These are phyloP conservation scores for Daldinia sp. DNA, from an alignment of 2,329 filamentous ascomycete genomes.

Conservation along the genomic window DNA sequence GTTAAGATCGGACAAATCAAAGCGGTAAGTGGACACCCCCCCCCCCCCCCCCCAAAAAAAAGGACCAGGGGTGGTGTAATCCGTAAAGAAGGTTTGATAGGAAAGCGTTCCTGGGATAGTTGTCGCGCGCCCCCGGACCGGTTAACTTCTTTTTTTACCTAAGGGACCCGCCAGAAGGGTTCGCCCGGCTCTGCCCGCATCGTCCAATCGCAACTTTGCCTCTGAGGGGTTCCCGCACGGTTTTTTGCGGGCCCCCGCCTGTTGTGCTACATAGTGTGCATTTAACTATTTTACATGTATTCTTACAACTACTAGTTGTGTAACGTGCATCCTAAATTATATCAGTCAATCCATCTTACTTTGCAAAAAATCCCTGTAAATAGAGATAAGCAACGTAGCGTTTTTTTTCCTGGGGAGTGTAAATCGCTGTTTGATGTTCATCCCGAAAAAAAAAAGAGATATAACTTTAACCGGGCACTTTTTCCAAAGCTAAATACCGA, in stretches of 20 bases:
- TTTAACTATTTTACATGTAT: background rate
- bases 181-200: slow-evolving; percentile 31
- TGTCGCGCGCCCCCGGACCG: slow-evolving; percentile 6
- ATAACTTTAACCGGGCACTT: background rate
- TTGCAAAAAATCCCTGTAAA: background rate
- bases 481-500: background rate
- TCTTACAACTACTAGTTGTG: too few relatives aligned
- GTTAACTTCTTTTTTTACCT: background rate
- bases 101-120: slow-evolving; percentile 5
- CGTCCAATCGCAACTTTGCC: slow-evolving; percentile 37
- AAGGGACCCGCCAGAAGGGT: slow-evolving; percentile 28
- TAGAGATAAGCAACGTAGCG: too few relatives aligned
- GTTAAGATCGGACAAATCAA: slow-evolving; percentile 26
- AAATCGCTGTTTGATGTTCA: background rate
- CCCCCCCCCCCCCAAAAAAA: too few relatives aligned
- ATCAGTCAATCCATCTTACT: background rate
- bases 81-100: background rate
- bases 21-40: slow-evolving; percentile 27
- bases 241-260: slow-evolving; percentile 18
- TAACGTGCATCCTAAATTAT: background rate
- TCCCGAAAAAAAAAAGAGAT: background rate
- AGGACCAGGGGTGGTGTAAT: too few relatives aligned
- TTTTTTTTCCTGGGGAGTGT: too few relatives aligned
- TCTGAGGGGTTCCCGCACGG: slow-evolving; percentile 30
- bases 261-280: background rate